phyloP scores from a whole-genome alignment of 2,329 filamentous ascomycete species.

The Ophiostoma piceae region DNA sequence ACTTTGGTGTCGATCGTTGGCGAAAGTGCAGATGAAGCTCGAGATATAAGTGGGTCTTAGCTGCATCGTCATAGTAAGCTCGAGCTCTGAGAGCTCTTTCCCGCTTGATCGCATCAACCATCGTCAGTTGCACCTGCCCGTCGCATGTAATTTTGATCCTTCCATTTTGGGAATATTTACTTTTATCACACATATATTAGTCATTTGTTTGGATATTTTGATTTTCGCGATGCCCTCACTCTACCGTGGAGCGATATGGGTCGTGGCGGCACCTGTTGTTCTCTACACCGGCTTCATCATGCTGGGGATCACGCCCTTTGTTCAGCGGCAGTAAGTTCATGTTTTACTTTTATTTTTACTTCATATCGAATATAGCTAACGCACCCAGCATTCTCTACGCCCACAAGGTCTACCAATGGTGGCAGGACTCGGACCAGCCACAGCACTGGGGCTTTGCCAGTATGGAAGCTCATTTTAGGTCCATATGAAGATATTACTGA shows the following conservation, averaged over 20 bases:
- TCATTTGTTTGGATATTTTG: slow-evolving; percentile 14
- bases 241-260: slow-evolving; percentile 43
- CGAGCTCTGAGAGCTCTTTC: neutral
- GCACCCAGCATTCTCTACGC: slow-evolving; percentile 68
- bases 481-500: slow-evolving; percentile 2
- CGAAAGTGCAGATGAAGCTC: neutral
- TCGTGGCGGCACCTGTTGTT: slow-evolving; percentile 39
- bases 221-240: slow-evolving; percentile 20
- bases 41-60: neutral
- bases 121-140: slow-evolving; percentile 5
- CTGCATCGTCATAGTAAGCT: neutral
- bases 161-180: slow-evolving; percentile 17
- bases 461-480: slow-evolving; percentile 38
- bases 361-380: slow-evolving; percentile 13
- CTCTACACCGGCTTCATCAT: slow-evolving; percentile 20
- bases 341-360: too few species aligned
- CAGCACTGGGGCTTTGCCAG: slow-evolving; percentile 83
- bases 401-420: slow-evolving; percentile 68
- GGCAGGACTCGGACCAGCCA: slow-evolving; percentile 67
- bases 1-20: neutral
- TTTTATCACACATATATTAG: neutral
- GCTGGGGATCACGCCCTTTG: slow-evolving; percentile 58
- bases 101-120: neutral
- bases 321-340: slow-evolving; percentile 71
- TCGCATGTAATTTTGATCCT: neutral